Evolutionary conservation across 192 early-diverging fungal species (phyloP), one percentile per base, ranked within the genome.

Genomic region (Martensiomyces pterosporus): DNA sequence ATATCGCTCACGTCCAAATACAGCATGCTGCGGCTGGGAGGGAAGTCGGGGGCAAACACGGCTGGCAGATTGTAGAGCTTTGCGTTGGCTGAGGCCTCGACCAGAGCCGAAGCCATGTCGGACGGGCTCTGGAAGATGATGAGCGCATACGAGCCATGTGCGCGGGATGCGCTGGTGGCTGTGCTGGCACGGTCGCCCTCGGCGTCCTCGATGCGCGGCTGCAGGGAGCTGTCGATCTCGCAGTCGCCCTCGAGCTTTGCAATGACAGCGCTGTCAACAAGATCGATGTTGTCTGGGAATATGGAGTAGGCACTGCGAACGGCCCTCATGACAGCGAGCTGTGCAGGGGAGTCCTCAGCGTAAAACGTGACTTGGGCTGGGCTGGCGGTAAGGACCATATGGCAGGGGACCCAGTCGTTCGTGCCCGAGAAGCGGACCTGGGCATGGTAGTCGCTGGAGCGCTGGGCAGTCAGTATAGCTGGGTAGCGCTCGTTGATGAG

Each of bases 161-260:
- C 55, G 25, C 72, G 66, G 32, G 60, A 53, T 9, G 66, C 21
- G 67, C 53, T 10, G 59, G 50, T 17, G 47, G 41, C 6, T 12
- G 29, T 22, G 23, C 10, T 49, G n/a, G n/a, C 44, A n/a, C 47
- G 46, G 9, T 67, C 70, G 18, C 59, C 58, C 32, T 67, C 64
- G 14, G 49, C 38, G n/a, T 58, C 72, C 32, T 75, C 72, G 26
- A 69, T 43, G 32, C 56, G 52, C 14, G 72, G 72, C 27, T 54
- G 62, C 43, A 75, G 49, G 48, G 72, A 75, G 44, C 42, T 43
- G 34, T 75, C 72, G 18, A 75, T 56, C 21, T 75, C 69, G 52
- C 69, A 78, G 52, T 74, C 68, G 42, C 76, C 76, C 47, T 78
- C 76, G 22, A 78, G 42, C 58, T 78, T 78, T 36, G 71, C 70